A percentile compares a stretch with the other conserved stretches of the same genome.
phyloP scores from a whole-genome alignment of 2,329 filamentous ascomycete genomes.

The Trichoderma sp. region DNA sequence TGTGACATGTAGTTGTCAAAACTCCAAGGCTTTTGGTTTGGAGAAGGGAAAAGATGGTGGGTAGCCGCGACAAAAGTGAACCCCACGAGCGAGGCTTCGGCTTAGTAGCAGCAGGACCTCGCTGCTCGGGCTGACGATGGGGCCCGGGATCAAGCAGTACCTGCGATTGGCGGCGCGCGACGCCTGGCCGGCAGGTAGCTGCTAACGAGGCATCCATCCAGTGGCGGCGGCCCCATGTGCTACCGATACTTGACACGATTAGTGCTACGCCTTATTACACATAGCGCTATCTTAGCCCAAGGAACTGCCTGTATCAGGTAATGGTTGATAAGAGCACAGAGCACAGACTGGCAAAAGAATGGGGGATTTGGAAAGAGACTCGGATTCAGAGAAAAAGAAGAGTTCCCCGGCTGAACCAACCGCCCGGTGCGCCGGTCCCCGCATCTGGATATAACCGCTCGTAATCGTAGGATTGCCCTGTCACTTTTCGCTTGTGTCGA shows the following conservation, averaged over 20 bases:
- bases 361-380: background rate
- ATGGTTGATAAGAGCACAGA: slow-evolving; percentile 8
- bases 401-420: background rate
- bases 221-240: background rate
- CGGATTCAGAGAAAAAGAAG: background rate
- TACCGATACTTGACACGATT: background rate
- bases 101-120: background rate
- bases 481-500: background rate
- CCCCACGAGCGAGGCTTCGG: slow-evolving; percentile 17
- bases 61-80: slow-evolving; percentile 9
- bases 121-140: background rate
- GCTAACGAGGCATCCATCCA: background rate
- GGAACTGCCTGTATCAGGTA: background rate
- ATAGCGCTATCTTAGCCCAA: background rate
- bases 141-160: background rate
- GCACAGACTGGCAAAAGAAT: background rate
- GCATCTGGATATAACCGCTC: background rate
- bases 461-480: background rate
- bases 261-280: background rate
- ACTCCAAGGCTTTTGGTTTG: background rate
- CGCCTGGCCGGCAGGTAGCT: background rate
- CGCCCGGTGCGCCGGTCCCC: slow-evolving; percentile 2
- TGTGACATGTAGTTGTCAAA: background rate
- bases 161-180: background rate
- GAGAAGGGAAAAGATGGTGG: background rate